Base-by-base conservation (phyloP, 1,284 basidiomycete species). In the Stygiomarasmius scandens region DNA sequence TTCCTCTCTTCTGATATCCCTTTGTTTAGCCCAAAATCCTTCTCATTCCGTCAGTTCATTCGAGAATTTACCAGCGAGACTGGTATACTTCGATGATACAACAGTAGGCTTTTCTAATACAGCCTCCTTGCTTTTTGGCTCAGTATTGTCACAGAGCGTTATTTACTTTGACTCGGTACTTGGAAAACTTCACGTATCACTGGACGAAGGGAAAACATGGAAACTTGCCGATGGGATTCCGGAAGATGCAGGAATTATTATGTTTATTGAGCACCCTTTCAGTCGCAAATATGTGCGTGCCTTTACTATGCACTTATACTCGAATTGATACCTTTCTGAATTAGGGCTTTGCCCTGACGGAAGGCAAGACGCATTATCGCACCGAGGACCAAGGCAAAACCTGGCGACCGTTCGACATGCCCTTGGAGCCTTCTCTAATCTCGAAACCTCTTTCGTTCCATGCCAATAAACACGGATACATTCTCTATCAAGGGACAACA, bases 81-180 rank as follows among this genome's bases (percentile, higher is more conserved):
- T 98, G 54, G 90, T 92, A 78, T 98, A 95, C 81, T 96, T 98
- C 75, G 92, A 96, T 63, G 96, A 97, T 75, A 89, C 92, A 5
- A 73, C 88, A 43, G 93, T 95, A 61, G 63, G 79, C 74, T 67
- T 48, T 14, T 50, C 41, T 24, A 23, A 11, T 45, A 27, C 6
- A 22, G 22, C 25, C n/a, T 14, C 3, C 14, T 16, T 5, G 14
- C 8, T 4, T 4, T 9, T 9, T 41, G 11, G 6, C 38, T 41
- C 14, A 41, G 5, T 16, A n/a, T 16, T 41, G 6, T 41, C 4
- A n/a, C 38, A 97, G 87, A 81, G 82, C 58, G 89, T 89, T 10
- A 77, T 98, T 53, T 95, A 93, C 68, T 92, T 95, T 70, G 95
- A 98, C 71, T 73, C 84, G 1, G 66, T 83, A 19, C 77, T 82